Evolutionary conservation across 2,329 filamentous ascomycete species (phyloP), one percentile per base, ranked within the genome.

Genomic region (Arachnomyces sp.): DNA sequence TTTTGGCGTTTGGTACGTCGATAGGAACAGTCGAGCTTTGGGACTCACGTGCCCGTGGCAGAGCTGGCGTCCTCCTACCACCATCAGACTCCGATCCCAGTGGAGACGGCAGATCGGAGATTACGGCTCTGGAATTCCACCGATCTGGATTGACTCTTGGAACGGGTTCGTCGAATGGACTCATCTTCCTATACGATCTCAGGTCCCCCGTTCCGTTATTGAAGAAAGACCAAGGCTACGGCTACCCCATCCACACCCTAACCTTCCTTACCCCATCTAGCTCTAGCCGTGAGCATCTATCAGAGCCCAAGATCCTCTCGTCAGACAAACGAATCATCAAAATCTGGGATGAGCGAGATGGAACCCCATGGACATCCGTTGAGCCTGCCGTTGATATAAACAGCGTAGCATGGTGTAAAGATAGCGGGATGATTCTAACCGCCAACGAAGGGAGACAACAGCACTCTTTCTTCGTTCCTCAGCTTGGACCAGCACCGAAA

Each of bases 241-340:
- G 90, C 2, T 93, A 88, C 57, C 78, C 90, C 0, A 87, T 98
- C 43, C 84, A 94, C 56, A 94, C 86, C 34, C 71, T 98, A 40
- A 72, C 75, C 44, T 82, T 80, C 59, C 68, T 83, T 31, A 68
- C 71, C 8, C 63, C 71, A 53, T 84, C 83, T 8, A 83, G 79
- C 6, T 72, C 76, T 9, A 84, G 82, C 0, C 79, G 84, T 34
- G 82, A 88, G 46, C 84, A 84, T 59, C 72, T 68, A 14, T 59
- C 70, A 34, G 73, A 79, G 29, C 71, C 73, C 4, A 95, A 94
- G 64, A 81, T 98, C 14, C 70, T 96, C 46, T 93, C 89, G 1
- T 80, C 88, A 6, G 93, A 98, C 64, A 94, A 94, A 66, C 79
- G 86, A 47, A 94, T 94, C 51, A 93, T 98, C 69, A 98, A 98